phyloP scores from a whole-genome alignment of 495 filamentous ascomycete species.

The Penicillium pulvis region DNA sequence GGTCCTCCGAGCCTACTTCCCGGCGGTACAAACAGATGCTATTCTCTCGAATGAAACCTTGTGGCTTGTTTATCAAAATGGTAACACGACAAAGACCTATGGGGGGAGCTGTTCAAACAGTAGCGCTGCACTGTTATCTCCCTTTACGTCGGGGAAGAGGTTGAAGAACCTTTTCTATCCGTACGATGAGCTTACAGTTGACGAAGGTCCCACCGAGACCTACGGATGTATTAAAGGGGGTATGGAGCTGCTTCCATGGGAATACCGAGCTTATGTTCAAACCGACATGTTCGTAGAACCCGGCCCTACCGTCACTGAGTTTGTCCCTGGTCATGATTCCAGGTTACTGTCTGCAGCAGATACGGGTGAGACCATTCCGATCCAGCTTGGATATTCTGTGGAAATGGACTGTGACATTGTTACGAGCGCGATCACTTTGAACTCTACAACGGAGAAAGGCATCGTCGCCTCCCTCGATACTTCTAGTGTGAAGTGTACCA shows the following conservation, averaged over 20 bases:
- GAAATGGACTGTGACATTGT: conserved; percentile 64
- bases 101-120: conserved; percentile 58
- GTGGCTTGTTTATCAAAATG: conserved; percentile 71
- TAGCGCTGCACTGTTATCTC: conserved; percentile 54
- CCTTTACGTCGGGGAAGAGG: conserved; percentile 55
- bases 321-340: conserved; percentile 64
- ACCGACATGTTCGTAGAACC: conserved; percentile 49
- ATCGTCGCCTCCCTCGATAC: conserved; percentile 41
- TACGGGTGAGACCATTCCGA: conserved; percentile 47
- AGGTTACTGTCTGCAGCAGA: conserved; percentile 53
- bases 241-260: conserved; percentile 57
- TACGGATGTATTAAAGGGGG: conserved; percentile 44
- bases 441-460: conserved; percentile 53
- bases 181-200: conserved; percentile 57
- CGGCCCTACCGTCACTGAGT: conserved; percentile 66
- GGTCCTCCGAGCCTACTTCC: conserved; percentile 54
- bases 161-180: conserved; percentile 70
- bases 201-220: conserved; percentile 37
- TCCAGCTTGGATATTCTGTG: conserved; percentile 61
- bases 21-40: conserved; percentile 54
- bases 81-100: conserved; percentile 56
- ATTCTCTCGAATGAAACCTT: conserved; percentile 54
- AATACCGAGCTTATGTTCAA: conserved; percentile 66
- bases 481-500: conserved; percentile 45
- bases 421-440: conserved; percentile 50